Evolutionary conservation across 2,329 filamentous ascomycete genomes (phyloP), one percentile per base, ranked within the genome.

Genomic region (Aureobasidium sp.): DNA sequence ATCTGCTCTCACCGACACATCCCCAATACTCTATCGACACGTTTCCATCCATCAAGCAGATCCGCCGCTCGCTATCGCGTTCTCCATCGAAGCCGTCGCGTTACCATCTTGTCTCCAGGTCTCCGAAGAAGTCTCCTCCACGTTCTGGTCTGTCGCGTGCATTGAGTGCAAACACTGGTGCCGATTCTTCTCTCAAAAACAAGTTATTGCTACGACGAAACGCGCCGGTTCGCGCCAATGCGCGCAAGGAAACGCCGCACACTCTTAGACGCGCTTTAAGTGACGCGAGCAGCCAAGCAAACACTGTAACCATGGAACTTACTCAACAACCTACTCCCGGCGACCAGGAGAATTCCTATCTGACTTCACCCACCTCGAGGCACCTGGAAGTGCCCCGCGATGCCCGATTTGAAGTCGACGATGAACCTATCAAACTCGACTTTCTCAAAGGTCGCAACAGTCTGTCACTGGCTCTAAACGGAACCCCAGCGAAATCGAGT

Each of bases 51-150:
- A 89, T 96, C 66, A 85, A 90, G 71, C 89, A 91, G 70, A 81
- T 97, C 63, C 84, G 92, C 67, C 89, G 91, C 68, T 96, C 93
- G 29, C 81, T 97, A 66, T 97, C 92, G 63, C 85, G 92, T 69
- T 97, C 93, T n/a, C 93, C 93, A 12, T 96, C 93, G 36, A 96
- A 94, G 74, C 80, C 79, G 47, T 82, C 82, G 63, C 81, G 83
- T 69, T 93, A 94, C 73, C 82, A 84, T 62, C 78, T 95, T 59
- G 41, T 46, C 39, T 79, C 77, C 13, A 76, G 79, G 64, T 76
- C 77, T 17, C 74, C 77, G 53, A 67, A 66, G 59, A 65, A 64
- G 60, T 77, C 78, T 9, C 78, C 50, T 81, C 71, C 26, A 59
- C 68, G 15, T 66, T 70, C 63, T 64, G 68, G 59, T 67, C 67